Percentiles rank a stretch among this genome's conserved stretches.
Conservation (phyloP, 352 stramenopile species). For the Elongisporangium anandrum region DNA sequence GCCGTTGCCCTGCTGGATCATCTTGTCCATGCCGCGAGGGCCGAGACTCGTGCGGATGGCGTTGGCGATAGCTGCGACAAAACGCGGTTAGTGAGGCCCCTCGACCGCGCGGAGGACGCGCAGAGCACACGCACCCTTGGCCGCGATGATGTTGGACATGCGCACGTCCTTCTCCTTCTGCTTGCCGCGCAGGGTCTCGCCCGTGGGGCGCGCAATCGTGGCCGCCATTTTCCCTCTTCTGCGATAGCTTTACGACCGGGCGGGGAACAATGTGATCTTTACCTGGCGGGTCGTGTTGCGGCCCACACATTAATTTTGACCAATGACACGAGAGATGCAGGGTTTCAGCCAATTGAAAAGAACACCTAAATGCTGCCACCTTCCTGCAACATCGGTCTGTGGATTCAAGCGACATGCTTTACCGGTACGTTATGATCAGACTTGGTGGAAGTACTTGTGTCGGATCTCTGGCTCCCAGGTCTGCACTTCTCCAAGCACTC, state of each 20-base stretch:
- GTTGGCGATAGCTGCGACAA: slow-evolving; percentile 92
- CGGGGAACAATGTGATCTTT: not conserved
- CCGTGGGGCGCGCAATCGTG: slow-evolving; percentile 58
- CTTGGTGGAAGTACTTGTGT: not conserved
- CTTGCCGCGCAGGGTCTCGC: slow-evolving; percentile 82
- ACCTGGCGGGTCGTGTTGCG: not conserved
- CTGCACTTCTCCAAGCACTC: not conserved
- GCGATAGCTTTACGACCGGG: not conserved
- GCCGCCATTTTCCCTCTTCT: slow-evolving; percentile 14
- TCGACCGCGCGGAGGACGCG: not conserved
- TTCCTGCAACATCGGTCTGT: not conserved
- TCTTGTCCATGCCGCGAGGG: slow-evolving; percentile 99
- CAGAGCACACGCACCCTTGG: slow-evolving; percentile 83
- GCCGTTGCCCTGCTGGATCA: slow-evolving; percentile 97
- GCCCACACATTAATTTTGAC: not conserved
- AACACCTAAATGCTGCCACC: not conserved
- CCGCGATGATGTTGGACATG: slow-evolving; percentile 98
- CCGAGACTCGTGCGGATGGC: slow-evolving; percentile 97
- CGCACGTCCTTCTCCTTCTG: slow-evolving; percentile 98
- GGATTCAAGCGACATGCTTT: too few relatives aligned
- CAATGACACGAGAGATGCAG: not conserved
- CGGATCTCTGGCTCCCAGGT: not conserved
- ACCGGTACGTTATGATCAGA: too few relatives aligned
- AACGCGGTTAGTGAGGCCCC: not conserved
- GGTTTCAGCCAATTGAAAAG: not conserved